Evolutionary conservation across 768 basidiomycete species (phyloP).

Genomic region (Kwoniella bestiolae): DNA sequence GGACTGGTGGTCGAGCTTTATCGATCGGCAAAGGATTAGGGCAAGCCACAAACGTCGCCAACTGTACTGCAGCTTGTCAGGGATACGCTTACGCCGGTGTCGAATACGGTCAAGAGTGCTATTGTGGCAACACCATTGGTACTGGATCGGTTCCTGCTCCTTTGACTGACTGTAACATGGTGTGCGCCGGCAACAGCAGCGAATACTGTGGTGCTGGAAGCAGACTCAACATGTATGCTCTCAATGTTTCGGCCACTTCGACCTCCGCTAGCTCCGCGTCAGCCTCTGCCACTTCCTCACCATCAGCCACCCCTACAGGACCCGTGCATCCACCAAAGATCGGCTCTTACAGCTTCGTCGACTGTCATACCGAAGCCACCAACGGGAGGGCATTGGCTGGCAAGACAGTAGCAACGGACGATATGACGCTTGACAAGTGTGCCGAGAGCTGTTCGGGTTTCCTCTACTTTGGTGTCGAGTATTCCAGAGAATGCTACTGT

Average conservation of each 20-base stretch:
- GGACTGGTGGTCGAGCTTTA: slow-evolving; percentile 39
- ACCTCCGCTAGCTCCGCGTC: slow-evolving; percentile 15
- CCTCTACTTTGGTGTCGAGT: slow-evolving; percentile 74
- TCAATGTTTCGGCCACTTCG: slow-evolving; percentile 29
- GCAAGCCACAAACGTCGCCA: slow-evolving; percentile 15
- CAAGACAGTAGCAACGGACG: slow-evolving; percentile 55
- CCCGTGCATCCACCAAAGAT: slow-evolving; percentile 26
- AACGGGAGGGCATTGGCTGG: slow-evolving; percentile 34
- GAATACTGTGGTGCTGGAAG: slow-evolving; percentile 48
- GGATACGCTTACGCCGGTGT: slow-evolving; percentile 71
- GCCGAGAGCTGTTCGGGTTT: slow-evolving; percentile 67
- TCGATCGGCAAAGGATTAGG: slow-evolving; percentile 27
- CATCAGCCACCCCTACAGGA: slow-evolving; percentile 23
- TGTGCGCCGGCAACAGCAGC: slow-evolving; percentile 70
- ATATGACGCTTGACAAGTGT: slow-evolving; percentile 68
- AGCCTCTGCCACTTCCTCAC: background rate
- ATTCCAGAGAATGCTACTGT: slow-evolving; percentile 60
- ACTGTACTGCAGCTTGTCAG: slow-evolving; percentile 67
- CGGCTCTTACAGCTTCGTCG: slow-evolving; percentile 43
- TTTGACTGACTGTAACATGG: slow-evolving; percentile 67
- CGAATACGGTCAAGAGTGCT: slow-evolving; percentile 61
- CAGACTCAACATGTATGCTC: slow-evolving; percentile 23
- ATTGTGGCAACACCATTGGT: slow-evolving; percentile 69
- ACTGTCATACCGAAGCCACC: slow-evolving; percentile 45
- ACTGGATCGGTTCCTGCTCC: slow-evolving; percentile 63